These are phyloP conservation scores for Somion occarium DNA, from an alignment of 1,284 basidiomycete species.

Conservation along the genomic window DNA sequence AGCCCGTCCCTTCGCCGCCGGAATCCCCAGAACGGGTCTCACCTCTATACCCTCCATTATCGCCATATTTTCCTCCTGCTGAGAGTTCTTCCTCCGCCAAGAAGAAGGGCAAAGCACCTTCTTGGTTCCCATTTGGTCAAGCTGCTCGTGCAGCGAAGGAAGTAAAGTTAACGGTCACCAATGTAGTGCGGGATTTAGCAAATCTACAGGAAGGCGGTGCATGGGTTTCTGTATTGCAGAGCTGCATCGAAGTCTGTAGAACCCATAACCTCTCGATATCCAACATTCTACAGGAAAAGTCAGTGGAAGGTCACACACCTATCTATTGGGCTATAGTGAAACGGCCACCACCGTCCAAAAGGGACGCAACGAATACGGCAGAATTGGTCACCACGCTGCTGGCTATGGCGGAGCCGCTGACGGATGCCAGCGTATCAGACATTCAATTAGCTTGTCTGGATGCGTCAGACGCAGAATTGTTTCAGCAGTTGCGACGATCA, in stretches of 20 bases:
- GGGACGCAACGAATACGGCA: slow-evolving; percentile 7
- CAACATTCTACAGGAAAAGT: slow-evolving; percentile 51
- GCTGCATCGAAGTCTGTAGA: slow-evolving; percentile 42
- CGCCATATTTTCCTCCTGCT: no score
- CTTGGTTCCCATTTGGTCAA: slow-evolving; percentile 16
- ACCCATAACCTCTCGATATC: slow-evolving; percentile 36
- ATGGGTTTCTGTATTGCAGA: slow-evolving; percentile 33
- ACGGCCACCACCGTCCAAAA: slow-evolving; percentile 20
- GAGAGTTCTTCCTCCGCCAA: neutral
- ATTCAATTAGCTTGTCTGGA: slow-evolving; percentile 60
- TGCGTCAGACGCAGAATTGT: slow-evolving; percentile 56
- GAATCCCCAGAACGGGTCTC: no score
- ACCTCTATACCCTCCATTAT: no score
- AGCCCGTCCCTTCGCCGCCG: no score
- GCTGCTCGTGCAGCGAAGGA: slow-evolving; percentile 14
- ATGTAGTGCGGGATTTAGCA: slow-evolving; percentile 26
- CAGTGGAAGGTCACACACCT: slow-evolving; percentile 59
- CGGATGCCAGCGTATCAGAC: slow-evolving; percentile 44
- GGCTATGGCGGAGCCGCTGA: slow-evolving; percentile 49
- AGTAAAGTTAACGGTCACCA: slow-evolving; percentile 23
- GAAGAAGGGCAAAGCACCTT: neutral
- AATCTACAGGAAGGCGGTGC: slow-evolving; percentile 21
- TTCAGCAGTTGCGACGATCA: slow-evolving; percentile 51
- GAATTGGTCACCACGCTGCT: slow-evolving; percentile 47
- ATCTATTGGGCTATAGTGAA: slow-evolving; percentile 69